Base-by-base conservation (phyloP, 768 basidiomycete genomes). In the Termitomyces bulborhizus region DNA sequence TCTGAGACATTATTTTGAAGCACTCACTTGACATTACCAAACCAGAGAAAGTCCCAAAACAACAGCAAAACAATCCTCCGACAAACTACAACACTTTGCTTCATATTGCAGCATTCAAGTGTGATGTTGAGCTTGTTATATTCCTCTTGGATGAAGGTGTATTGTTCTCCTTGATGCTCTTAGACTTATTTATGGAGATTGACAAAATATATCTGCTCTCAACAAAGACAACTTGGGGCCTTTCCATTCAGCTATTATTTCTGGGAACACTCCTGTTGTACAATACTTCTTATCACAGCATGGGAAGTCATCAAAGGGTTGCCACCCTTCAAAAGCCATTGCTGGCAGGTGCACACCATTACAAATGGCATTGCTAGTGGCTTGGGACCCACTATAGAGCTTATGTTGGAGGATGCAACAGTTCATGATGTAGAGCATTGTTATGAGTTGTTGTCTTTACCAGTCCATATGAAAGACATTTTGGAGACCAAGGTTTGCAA, bases 101-200 rank as follows among this genome's bases (percentile, higher is more conserved):
- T 26, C 73, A 75, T 60, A 67, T 69, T 56, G 71, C 69, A n/a
- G 69, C 68, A 21, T 62, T 68, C 39, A 56, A 57, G 21, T 73
- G 68, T 54, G 67, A 72, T 32, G 68, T 66, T 43, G 57, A 53
- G 4, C 57, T 71, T 18, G 61, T 73, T 24, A 56, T 57, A 37
- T 71, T 69, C 57, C 69, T 75, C 13, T 46, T 73, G n/a, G 70
- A 71, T 44, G 64, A 64, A 68, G 73, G 72, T 69, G 39, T 46
- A 64, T 51, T 29, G 18, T 34, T 53, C 41, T 34, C 12, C 24
- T 43, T 37, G 57, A 47, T 18, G 4, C 15, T 26, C 13, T 16
- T 34, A 12, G 3, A 34, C 34, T 34, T 36, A 13, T 9, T 29
- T 36, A 47, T 39, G 15, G 40, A 47, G 32, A 52, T 55, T 39